A percentile compares a stretch with the other conserved stretches of the same genome.
Evolutionary conservation across 2,329 filamentous ascomycete species (phyloP).

Genomic region (Neofusicoccum ribis): DNA sequence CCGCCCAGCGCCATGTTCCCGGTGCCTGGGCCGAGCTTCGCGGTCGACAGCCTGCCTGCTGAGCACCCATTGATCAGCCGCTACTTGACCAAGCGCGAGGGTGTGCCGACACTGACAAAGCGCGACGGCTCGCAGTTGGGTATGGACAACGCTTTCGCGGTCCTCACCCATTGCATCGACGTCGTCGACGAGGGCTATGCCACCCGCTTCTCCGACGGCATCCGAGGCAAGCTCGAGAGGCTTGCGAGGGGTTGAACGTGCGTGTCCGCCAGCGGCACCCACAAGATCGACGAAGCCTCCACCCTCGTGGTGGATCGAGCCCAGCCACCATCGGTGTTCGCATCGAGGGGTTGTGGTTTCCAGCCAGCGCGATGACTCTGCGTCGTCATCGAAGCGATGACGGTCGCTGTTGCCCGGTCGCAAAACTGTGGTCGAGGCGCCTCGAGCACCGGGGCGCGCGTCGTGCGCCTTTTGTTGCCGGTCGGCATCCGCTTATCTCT

Average conservation of each 20-base stretch:
- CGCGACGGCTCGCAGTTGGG: slow-evolving; percentile 49
- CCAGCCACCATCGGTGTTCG: background rate
- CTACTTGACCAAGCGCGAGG: slow-evolving; percentile 56
- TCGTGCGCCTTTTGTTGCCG: background rate
- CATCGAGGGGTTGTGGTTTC: background rate
- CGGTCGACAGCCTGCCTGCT: slow-evolving; percentile 52
- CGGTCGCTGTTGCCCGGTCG: background rate
- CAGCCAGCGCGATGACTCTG: background rate
- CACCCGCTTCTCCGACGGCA: slow-evolving; percentile 56
- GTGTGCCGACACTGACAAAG: slow-evolving; percentile 53
- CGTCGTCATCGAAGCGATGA: background rate
- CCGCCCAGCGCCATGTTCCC: slow-evolving; percentile 40
- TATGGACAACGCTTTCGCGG: slow-evolving; percentile 50
- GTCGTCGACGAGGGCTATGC: slow-evolving; percentile 55
- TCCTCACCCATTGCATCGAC: slow-evolving; percentile 54
- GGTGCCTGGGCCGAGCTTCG: slow-evolving; percentile 44
- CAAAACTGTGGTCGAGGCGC: background rate
- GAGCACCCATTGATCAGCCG: slow-evolving; percentile 54
- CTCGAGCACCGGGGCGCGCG: background rate
- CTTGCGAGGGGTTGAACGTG: slow-evolving; percentile 34
- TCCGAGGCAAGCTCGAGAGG: slow-evolving; percentile 54
- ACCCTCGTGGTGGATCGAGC: background rate
- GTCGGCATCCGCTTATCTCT: background rate
- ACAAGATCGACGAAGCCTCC: background rate
- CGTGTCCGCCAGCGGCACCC: background rate